phyloP scores from a whole-genome alignment of 108 stramenopile species.

The Nannochloropsis oceanica region DNA sequence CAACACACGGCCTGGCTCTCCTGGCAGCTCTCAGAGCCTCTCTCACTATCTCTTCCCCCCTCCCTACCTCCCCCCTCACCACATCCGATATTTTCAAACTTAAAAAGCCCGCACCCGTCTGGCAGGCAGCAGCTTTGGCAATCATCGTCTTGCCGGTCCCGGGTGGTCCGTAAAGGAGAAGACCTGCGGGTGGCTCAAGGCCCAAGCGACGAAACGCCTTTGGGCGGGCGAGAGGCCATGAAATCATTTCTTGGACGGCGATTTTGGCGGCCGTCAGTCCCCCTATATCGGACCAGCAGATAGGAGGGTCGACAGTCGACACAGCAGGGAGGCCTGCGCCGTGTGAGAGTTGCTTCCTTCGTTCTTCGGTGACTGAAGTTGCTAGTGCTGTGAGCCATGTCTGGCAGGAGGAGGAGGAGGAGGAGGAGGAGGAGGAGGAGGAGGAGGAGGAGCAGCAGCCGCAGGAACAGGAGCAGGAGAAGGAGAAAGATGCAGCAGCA shows the following conservation, averaged over 20 bases:
- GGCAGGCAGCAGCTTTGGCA: constrained; percentile 35
- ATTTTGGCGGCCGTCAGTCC: constrained; percentile 12
- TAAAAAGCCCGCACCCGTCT: constrained; percentile 32
- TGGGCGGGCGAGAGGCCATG: constrained; percentile 8
- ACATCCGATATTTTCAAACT: constrained; percentile 23
- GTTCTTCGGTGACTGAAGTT: neutral
- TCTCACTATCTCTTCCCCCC: constrained; percentile 20
- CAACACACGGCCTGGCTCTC: constrained; percentile 25
- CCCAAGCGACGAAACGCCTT: constrained; percentile 15
- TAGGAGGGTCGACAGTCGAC: neutral
- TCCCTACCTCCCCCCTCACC: constrained; percentile 35
- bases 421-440: too few relatives aligned
- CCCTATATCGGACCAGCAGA: neutral
- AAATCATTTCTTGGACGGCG: constrained; percentile 15
- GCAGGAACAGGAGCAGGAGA: too few relatives aligned
- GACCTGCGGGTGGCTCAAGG: constrained; percentile 16
- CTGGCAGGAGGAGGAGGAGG: neutral
- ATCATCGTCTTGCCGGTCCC: constrained; percentile 45
- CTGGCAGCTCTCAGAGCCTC: constrained; percentile 25
- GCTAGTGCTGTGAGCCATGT: neutral
- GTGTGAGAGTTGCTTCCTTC: neutral
- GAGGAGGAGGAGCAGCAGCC: too few relatives aligned
- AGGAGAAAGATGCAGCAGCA: too few relatives aligned
- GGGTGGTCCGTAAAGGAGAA: constrained; percentile 41
- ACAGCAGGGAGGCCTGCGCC: neutral